phyloP scores from a whole-genome alignment of 1,284 basidiomycete genomes.

The Taiwanofungus camphoratus region DNA sequence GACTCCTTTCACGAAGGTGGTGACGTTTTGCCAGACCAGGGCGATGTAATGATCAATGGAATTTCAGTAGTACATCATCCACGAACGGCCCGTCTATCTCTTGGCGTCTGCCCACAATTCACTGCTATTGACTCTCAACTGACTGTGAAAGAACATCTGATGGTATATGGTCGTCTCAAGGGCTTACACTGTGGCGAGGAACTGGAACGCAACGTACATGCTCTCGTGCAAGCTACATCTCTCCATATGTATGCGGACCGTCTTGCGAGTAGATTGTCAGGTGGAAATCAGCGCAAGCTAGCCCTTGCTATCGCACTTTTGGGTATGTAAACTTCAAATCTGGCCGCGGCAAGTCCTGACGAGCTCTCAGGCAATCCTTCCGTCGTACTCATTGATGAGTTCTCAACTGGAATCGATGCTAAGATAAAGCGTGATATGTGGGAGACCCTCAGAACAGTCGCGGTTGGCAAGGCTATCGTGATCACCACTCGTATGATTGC shows the following conservation, averaged over 20 bases:
- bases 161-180: conserved; percentile 63
- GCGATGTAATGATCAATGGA: conserved; percentile 62
- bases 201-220: conserved; percentile 48
- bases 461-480: conserved; percentile 59
- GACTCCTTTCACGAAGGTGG: too few species aligned
- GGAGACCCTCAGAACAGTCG: conserved; percentile 61
- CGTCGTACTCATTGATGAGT: conserved; percentile 78
- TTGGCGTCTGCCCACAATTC: conserved; percentile 81
- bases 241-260: conserved; percentile 60
- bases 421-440: conserved; percentile 83
- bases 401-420: conserved; percentile 78
- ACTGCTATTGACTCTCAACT: conserved; percentile 76
- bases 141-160: conserved; percentile 71
- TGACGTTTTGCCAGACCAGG: conserved; percentile 53
- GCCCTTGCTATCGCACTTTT: conserved; percentile 75
- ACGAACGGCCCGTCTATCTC: conserved; percentile 52
- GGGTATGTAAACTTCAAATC: conserved; percentile 36
- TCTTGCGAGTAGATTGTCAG: conserved; percentile 67
- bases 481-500: conserved; percentile 60
- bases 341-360: background rate
- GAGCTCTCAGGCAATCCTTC: conserved; percentile 56
- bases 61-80: conserved; percentile 58
- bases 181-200: conserved; percentile 50
- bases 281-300: conserved; percentile 79
- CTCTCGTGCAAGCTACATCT: conserved; percentile 56